phyloP scores from a whole-genome alignment of 2,329 filamentous ascomycete genomes.

The Fusarium sp. region DNA sequence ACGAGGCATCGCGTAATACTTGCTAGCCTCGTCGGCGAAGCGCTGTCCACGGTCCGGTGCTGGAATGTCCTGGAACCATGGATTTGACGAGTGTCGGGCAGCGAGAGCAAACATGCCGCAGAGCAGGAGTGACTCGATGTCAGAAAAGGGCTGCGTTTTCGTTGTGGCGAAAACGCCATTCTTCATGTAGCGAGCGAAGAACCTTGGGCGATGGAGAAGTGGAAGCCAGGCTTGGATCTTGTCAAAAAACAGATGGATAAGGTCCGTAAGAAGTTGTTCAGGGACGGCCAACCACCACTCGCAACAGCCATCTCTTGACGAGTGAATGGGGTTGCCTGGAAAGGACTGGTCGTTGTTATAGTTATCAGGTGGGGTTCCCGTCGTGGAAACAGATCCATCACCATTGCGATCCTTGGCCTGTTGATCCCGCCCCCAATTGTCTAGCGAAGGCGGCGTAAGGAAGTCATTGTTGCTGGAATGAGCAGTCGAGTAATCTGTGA shows the following conservation, averaged over 20 bases:
- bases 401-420: not conserved
- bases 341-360: not conserved
- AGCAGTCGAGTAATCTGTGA: not conserved
- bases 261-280: not conserved
- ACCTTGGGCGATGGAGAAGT: conserved; percentile 11
- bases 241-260: conserved; percentile 13
- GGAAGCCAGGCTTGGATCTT: conserved; percentile 14
- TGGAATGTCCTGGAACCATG: not conserved
- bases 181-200: conserved; percentile 1
- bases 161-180: not conserved
- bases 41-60: not conserved
- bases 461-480: not conserved
- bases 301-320: not conserved
- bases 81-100: not conserved
- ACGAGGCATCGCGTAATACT: not conserved
- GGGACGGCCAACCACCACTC: conserved; percentile 1
- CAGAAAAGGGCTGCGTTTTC: not conserved
- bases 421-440: not conserved
- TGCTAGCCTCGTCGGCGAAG: conserved; percentile 1
- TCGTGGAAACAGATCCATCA: too few relatives aligned
- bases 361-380: not conserved
- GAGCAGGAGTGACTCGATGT: conserved; percentile 1
- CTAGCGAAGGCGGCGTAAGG: not conserved
- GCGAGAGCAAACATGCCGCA: conserved; percentile 6
- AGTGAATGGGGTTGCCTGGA: not conserved